These are phyloP conservation scores for Gossypium bickii DNA, from an alignment of 345 rosid species.

Conservation along the genomic window DNA sequence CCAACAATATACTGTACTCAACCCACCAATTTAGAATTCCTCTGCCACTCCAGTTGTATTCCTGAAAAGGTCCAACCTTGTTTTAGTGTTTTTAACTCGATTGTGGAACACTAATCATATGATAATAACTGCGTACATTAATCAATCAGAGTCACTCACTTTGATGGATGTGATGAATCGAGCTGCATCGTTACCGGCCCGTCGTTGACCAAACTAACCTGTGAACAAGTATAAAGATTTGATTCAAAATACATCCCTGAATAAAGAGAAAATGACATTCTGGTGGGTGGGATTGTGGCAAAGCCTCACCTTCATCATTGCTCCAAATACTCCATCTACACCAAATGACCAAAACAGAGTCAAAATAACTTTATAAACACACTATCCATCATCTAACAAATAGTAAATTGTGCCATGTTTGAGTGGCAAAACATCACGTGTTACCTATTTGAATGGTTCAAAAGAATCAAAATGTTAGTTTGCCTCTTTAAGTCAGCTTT, in stretches of 20 bases:
- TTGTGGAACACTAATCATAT: background rate
- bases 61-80: slow-evolving; percentile 14
- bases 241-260: background rate
- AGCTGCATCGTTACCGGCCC: slow-evolving; percentile 95
- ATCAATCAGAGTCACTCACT: slow-evolving; percentile 34
- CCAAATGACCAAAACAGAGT: slow-evolving; percentile 10
- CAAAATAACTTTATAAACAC: background rate
- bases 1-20: background rate
- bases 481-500: too few relatives aligned
- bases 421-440: background rate
- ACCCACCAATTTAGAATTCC: background rate
- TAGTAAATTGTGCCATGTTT: background rate
- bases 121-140: background rate
- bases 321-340: slow-evolving; percentile 77
- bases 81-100: background rate
- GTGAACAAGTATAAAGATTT: background rate
- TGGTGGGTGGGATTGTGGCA: background rate
- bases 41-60: slow-evolving; percentile 7
- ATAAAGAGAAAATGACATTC: background rate
- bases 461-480: background rate
- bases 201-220: slow-evolving; percentile 81
- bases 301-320: slow-evolving; percentile 75
- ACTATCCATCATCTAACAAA: background rate
- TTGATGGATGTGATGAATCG: slow-evolving; percentile 61
- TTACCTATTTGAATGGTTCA: background rate